phyloP scores from a whole-genome alignment of 768 basidiomycete species.

The Phylloporus scabripes region DNA sequence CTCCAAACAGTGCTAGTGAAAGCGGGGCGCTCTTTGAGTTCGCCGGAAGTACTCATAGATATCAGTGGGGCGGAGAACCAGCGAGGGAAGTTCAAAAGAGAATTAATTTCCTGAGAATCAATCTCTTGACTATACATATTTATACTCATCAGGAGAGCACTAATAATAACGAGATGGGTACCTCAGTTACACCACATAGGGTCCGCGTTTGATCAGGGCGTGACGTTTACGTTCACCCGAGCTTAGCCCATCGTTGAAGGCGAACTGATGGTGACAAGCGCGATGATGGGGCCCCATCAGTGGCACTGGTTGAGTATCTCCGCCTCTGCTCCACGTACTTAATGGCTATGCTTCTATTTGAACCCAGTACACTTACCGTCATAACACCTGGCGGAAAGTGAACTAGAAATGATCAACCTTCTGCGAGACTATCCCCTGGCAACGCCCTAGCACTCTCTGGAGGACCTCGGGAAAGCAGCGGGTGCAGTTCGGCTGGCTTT shows the following conservation, averaged over 20 bases:
- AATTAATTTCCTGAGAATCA: background rate
- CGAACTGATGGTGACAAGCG: too few species aligned
- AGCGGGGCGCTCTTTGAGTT: background rate
- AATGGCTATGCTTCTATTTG: background rate
- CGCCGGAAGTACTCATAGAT: background rate
- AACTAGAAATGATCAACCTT: background rate
- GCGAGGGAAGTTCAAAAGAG: background rate
- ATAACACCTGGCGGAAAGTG: background rate
- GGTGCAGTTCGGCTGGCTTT: background rate
- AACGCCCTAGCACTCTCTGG: too few species aligned
- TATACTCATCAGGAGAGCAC: background rate
- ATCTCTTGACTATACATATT: background rate
- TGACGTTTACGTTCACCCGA: background rate
- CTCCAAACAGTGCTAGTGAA: conserved; percentile 41
- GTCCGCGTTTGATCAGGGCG: background rate
- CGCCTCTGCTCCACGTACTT: background rate
- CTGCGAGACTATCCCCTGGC: too few species aligned
- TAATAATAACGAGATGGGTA: background rate
- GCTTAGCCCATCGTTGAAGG: too few species aligned
- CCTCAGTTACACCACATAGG: background rate
- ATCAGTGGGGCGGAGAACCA: background rate
- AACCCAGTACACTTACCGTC: background rate
- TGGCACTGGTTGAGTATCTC: background rate
- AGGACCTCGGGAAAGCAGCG: too few species aligned
- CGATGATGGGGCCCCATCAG: background rate